Conservation (phyloP, 192 early-diverging fungal genomes). For the Hyaloraphidium curvatum region DNA sequence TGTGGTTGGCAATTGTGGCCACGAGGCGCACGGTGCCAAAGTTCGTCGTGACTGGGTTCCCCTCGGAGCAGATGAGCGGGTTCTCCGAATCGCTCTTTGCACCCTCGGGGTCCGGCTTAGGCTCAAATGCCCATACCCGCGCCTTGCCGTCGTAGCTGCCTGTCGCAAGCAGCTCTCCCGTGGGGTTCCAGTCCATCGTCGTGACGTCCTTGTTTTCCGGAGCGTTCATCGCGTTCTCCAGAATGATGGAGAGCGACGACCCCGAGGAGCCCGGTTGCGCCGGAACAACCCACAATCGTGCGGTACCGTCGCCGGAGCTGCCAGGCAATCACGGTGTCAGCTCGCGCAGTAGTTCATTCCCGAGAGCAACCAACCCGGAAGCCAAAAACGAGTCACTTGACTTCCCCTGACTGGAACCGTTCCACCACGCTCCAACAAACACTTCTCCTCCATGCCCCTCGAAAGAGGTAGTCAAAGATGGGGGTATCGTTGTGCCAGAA, state of each 20-base stretch:
- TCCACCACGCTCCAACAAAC: too few species aligned
- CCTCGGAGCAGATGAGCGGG: background rate
- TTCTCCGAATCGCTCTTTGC: constrained; percentile 11
- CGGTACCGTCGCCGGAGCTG: constrained; percentile 63
- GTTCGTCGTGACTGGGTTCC: constrained; percentile 5
- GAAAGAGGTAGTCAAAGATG: constrained; percentile 31
- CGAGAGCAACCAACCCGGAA: too few species aligned
- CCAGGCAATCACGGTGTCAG: too few species aligned
- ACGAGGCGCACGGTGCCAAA: constrained; percentile 41
- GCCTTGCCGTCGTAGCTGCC: constrained; percentile 68
- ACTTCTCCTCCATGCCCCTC: constrained; percentile 52
- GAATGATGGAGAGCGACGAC: constrained; percentile 25
- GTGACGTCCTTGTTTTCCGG: constrained; percentile 51
- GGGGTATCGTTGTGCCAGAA: too few species aligned
- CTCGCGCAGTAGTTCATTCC: too few species aligned
- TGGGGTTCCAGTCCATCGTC: constrained; percentile 69
- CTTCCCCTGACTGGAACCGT: too few species aligned
- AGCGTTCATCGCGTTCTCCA: constrained; percentile 28
- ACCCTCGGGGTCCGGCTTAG: constrained; percentile 7
- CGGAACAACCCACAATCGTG: constrained; percentile 70
- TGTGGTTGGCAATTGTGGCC: constrained; percentile 41
- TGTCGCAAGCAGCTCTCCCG: constrained; percentile 59
- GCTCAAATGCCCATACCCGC: constrained; percentile 59
- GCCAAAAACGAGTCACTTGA: too few species aligned
- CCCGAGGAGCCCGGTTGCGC: constrained; percentile 17